phyloP scores from a whole-genome alignment of 106 monocot species.

The Dioscorea alata region DNA sequence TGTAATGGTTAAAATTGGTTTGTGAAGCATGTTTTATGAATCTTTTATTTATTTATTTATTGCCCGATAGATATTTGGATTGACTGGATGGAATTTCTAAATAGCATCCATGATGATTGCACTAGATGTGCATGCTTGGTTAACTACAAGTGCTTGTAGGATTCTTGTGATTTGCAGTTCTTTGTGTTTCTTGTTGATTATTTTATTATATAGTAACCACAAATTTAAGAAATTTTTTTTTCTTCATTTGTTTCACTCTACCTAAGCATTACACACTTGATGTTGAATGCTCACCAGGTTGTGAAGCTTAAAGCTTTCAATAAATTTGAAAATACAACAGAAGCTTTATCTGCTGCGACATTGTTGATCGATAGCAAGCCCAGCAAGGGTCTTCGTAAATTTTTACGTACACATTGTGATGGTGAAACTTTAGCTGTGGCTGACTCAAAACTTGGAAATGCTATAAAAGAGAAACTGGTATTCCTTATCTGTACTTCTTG shows the following conservation, averaged over 20 bases:
- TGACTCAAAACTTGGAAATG: slow-evolving; percentile 96
- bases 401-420: slow-evolving; percentile 71
- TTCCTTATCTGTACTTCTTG: neutral
- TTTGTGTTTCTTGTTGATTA: no score
- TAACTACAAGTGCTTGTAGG: no score
- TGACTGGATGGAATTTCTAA: no score
- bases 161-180: no score
- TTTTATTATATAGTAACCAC: no score
- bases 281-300: slow-evolving; percentile 30
- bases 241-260: no score
- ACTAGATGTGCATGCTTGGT: no score
- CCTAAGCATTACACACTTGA: no score
- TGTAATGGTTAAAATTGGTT: no score
- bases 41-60: neutral
- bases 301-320: slow-evolving; percentile 85
- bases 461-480: slow-evolving; percentile 93
- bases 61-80: neutral
- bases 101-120: no score
- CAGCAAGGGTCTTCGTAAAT: slow-evolving; percentile 83
- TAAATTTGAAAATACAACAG: slow-evolving; percentile 93
- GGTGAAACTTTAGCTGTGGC: slow-evolving; percentile 84
- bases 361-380: slow-evolving; percentile 88
- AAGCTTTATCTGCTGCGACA: slow-evolving; percentile 70
- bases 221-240: no score
- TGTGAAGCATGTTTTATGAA: no score